Evolutionary conservation across 2,329 filamentous ascomycete species (phyloP), one percentile per base, ranked within the genome.

Genomic region (Colletotrichum tropicicola): DNA sequence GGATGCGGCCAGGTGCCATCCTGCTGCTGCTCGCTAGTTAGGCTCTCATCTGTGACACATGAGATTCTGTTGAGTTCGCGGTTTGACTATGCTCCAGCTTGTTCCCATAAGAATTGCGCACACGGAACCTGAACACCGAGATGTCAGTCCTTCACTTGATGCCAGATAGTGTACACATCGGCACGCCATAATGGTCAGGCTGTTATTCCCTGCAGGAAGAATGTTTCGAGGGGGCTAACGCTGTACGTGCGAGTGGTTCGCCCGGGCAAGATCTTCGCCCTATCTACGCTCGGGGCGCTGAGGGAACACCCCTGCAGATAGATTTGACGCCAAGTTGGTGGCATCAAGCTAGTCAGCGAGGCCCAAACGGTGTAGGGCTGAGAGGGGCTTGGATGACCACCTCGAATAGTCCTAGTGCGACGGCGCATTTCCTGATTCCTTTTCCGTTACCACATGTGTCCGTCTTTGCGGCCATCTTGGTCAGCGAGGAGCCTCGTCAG

Each of bases 331-430:
- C 49, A 56, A 65, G 61, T 61, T 65, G 43, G 49, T 55, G 44
- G 49, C 49, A 55, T 39, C 43, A 39, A 39, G 44, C 57, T 61
- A 55, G 41, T 48, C 51, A 37, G 53, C 37, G 37, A 65, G 49
- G 61, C 43, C 61, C 8, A 55, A 61, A 61, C 57, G 57, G 49
- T 65, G 56, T 65, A 65, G 61, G 61, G 61, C 61, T 65, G 61
- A 65, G 56, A 60, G 48, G 9, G 17, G n/a, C 23, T 21, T 60
- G 61, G 30, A 23, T n/a, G 54, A 17, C 25, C 27, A 27, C 48
- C 61, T 54, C 23, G 32, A 35, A 45, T 19, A n/a, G 55, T 39
- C 54, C 47, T 48, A 41, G 32, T 59, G 28, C 53, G 35, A 30
- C 45, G 17, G 21, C 45, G 44, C 37, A 10, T 47, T 23, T 13